Evolutionary conservation across 2,329 filamentous ascomycete species (phyloP).

Genomic region (Pseudocercospora fuligena): DNA sequence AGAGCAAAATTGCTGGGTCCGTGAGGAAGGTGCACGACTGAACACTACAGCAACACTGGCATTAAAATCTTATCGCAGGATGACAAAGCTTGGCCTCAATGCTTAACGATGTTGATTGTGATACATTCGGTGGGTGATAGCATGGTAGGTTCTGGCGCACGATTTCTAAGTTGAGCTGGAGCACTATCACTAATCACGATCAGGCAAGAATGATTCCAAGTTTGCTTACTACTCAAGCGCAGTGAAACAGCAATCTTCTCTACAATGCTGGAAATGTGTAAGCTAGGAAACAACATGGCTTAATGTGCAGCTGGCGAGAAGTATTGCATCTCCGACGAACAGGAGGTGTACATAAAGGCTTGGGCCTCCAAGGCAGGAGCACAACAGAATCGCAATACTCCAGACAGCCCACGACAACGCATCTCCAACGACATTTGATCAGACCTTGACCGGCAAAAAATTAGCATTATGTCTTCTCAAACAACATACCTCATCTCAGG

Average conservation of each 20-base stretch:
- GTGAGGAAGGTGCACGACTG: background rate
- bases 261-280: background rate
- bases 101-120: background rate
- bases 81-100: background rate
- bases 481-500: conserved; percentile 13
- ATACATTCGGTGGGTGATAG: background rate
- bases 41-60: background rate
- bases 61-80: background rate
- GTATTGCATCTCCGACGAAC: background rate
- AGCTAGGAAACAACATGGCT: background rate
- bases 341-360: background rate
- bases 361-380: background rate
- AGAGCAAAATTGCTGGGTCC: background rate
- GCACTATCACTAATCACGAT: background rate
- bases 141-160: background rate
- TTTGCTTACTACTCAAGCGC: background rate
- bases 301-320: background rate
- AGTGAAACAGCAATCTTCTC: background rate
- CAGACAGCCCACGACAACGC: background rate
- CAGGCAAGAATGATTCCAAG: background rate
- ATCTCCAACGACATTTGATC: background rate
- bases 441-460: background rate
- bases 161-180: background rate
- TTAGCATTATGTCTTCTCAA: background rate
- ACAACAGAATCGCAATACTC: background rate